phyloP scores from a whole-genome alignment of 2,329 filamentous ascomycete species.

The Exophiala phaeomuriformis region DNA sequence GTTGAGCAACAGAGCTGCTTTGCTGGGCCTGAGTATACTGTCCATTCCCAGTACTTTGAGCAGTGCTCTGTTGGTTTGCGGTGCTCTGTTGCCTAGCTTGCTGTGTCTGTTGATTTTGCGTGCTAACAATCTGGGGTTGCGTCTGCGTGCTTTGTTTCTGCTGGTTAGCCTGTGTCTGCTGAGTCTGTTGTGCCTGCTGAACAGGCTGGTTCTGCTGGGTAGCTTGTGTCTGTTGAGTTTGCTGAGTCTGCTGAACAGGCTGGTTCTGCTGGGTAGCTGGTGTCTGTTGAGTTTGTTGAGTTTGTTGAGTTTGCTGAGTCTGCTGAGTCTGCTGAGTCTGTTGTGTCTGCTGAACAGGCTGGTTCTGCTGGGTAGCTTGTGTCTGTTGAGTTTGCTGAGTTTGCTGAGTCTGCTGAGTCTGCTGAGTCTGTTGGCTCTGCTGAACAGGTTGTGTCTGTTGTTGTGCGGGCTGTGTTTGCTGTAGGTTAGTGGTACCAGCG shows the following conservation, averaged over 20 bases:
- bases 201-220: neutral
- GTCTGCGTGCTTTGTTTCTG: neutral
- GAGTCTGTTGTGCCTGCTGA: neutral
- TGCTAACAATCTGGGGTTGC: neutral
- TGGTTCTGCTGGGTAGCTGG: neutral
- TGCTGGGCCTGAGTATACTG: too few relatives aligned
- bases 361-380: conserved; percentile 1
- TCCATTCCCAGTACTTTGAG: too few relatives aligned
- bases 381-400: conserved; percentile 2
- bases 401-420: conserved; percentile 1
- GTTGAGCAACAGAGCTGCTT: too few relatives aligned
- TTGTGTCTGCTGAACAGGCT: neutral
- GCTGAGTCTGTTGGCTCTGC: conserved; percentile 1
- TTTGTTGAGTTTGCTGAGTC: conserved; percentile 1
- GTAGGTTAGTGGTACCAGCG: neutral
- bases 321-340: conserved; percentile 1
- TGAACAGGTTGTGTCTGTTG: neutral
- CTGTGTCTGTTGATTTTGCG: neutral
- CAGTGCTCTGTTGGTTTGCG: too few relatives aligned
- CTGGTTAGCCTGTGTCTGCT: conserved; percentile 3
- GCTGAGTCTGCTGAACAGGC: conserved; percentile 2
- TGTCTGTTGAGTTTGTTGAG: neutral
- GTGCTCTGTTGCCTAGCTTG: neutral
- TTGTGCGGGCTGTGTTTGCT: neutral
- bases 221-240: neutral